phyloP scores from a whole-genome alignment of 768 basidiomycete genomes.

The Pisolithus sp. region DNA sequence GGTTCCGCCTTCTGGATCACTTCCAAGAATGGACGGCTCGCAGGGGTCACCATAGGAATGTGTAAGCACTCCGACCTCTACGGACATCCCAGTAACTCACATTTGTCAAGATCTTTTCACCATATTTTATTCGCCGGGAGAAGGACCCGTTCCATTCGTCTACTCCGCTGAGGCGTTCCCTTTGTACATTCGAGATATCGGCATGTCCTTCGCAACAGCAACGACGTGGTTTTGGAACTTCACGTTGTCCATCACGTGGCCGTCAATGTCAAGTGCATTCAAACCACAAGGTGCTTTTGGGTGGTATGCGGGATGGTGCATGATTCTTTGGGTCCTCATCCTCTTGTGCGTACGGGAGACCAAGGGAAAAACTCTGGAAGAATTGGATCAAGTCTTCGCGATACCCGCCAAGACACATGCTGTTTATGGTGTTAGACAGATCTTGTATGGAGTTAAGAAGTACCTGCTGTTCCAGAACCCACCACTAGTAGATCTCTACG shows the following conservation, averaged over 20 bases:
- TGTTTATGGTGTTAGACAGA: conserved; percentile 43
- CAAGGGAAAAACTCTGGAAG: conserved; percentile 54
- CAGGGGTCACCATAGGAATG: conserved; percentile 42
- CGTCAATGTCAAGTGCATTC: conserved; percentile 52
- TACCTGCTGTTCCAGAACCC: conserved; percentile 25
- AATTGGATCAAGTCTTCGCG: conserved; percentile 39
- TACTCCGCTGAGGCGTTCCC: conserved; percentile 89
- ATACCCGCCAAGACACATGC: conserved; percentile 48
- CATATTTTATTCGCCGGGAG: conserved; percentile 68
- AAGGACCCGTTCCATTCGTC: conserved; percentile 80
- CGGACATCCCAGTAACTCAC: not conserved
- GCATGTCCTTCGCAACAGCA: conserved; percentile 41
- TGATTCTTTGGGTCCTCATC: conserved; percentile 45
- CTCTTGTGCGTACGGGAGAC: conserved; percentile 60
- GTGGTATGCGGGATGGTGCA: conserved; percentile 55
- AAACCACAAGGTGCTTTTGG: conserved; percentile 23
- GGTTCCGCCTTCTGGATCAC: conserved; percentile 60
- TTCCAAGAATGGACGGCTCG: conserved; percentile 28
- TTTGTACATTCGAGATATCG: conserved; percentile 35
- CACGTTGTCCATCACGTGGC: conserved; percentile 58
- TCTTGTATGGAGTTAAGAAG: conserved; percentile 42
- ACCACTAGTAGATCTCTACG: not conserved
- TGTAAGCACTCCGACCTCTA: conserved; percentile 13
- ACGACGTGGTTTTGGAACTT: conserved; percentile 52
- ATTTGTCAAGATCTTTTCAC: conserved; percentile 34